Evolutionary conservation across 805 yeast genomes (phyloP).

Genomic region (Candida gorgasii): DNA sequence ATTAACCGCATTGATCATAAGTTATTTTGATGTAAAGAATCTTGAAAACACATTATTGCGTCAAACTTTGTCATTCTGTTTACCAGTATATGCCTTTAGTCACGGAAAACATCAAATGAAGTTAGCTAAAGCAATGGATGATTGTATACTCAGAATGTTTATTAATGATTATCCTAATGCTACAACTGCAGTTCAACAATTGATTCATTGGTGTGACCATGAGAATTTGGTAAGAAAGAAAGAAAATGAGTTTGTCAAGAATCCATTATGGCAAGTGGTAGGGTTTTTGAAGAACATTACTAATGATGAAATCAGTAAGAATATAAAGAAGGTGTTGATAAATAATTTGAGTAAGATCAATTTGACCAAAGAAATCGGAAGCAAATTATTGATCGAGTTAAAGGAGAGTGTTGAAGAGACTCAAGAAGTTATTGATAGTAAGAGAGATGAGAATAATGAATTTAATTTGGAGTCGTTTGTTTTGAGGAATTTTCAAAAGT

Average conservation of each 20-base stretch:
- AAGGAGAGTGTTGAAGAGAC: constrained; percentile 37
- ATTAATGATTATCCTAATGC: constrained; percentile 32
- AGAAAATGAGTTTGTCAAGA: constrained; percentile 39
- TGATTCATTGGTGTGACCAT: constrained; percentile 87
- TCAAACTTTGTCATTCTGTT: constrained; percentile 82
- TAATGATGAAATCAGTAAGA: constrained; percentile 48
- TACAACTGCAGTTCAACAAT: constrained; percentile 49
- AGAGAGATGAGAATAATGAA: constrained; percentile 24
- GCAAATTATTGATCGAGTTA: constrained; percentile 32
- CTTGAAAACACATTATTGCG: constrained; percentile 62
- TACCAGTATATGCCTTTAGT: constrained; percentile 85
- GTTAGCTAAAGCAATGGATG: constrained; percentile 63
- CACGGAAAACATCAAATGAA: constrained; percentile 69
- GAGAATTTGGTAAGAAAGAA: constrained; percentile 56
- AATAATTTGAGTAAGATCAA: constrained; percentile 49
- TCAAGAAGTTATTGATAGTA: constrained; percentile 22
- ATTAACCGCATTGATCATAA: constrained; percentile 66
- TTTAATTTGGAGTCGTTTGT: constrained; percentile 34
- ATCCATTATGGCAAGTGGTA: constrained; percentile 58
- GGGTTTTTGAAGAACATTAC: constrained; percentile 55
- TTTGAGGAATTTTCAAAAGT: constrained; percentile 31
- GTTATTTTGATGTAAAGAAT: constrained; percentile 74
- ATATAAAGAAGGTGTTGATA: constrained; percentile 53
- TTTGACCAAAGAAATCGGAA: constrained; percentile 29
- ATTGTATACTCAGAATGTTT: constrained; percentile 61